Evolutionary conservation across 2,329 filamentous ascomycete species (phyloP).

Genomic region (Arthrobotrys megalospora): DNA sequence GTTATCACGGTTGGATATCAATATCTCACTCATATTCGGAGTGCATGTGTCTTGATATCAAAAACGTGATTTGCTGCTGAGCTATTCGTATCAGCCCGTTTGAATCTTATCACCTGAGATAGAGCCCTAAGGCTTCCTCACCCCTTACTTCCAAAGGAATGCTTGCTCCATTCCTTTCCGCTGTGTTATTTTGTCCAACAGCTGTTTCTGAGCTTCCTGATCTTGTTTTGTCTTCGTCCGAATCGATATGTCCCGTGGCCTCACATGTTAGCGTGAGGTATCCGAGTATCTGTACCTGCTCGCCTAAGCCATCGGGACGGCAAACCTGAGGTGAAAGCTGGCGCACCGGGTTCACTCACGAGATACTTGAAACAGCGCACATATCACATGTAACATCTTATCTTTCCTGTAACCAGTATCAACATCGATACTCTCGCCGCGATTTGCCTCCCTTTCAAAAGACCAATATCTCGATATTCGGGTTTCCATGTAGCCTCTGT

Average conservation of each 20-base stretch:
- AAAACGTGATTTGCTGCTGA: conserved; percentile 56
- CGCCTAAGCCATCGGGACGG: conserved; percentile 33
- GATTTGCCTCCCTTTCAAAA: conserved; percentile 31
- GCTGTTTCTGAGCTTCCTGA: conserved; percentile 43
- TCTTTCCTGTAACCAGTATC: conserved; percentile 31
- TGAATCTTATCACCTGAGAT: conserved; percentile 38
- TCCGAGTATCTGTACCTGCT: conserved; percentile 35
- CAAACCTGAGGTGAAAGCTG: conserved; percentile 27
- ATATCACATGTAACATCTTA: conserved; percentile 56
- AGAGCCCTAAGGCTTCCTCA: conserved; percentile 3
- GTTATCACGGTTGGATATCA: conserved; percentile 27
- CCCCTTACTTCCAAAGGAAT: conserved; percentile 50
- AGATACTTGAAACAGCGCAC: conserved; percentile 60
- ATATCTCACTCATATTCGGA: conserved; percentile 24
- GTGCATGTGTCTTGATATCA: conserved; percentile 48
- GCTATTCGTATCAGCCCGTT: conserved; percentile 56
- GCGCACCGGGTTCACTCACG: conserved; percentile 59
- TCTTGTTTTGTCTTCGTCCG: conserved; percentile 38
- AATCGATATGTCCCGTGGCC: conserved; percentile 35
- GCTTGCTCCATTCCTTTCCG: conserved; percentile 32
- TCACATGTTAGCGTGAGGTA: conserved; percentile 50
- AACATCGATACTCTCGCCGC: conserved; percentile 18
- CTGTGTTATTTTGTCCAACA: conserved; percentile 29
- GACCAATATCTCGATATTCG: conserved; percentile 22
- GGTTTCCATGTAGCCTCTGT: conserved; percentile 14